phyloP scores from a whole-genome alignment of 805 yeast species.

The Candida patagonica region DNA sequence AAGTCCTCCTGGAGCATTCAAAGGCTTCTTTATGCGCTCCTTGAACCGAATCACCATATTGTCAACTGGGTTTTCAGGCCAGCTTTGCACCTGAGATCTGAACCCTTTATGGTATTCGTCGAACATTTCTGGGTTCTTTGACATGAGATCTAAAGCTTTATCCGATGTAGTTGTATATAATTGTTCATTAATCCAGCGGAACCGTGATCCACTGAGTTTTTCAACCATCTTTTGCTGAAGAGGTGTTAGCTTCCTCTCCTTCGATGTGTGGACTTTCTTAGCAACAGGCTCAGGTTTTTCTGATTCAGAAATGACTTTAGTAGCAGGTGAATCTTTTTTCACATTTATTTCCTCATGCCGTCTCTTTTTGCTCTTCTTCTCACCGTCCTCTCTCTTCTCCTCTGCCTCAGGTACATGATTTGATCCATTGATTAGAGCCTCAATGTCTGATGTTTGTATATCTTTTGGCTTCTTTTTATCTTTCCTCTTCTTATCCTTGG shows the following conservation, averaged over 20 bases:
- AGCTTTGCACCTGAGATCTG: slow-evolving; percentile 84
- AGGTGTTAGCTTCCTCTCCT: slow-evolving; percentile 18
- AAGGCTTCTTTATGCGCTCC: slow-evolving; percentile 40
- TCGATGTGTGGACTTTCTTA: slow-evolving; percentile 1
- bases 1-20: slow-evolving; percentile 92
- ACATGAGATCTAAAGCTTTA: slow-evolving; percentile 62
- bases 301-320: not conserved
- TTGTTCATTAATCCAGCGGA: slow-evolving; percentile 97
- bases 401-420: slow-evolving; percentile 11
- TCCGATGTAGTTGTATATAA: slow-evolving; percentile 80
- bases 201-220: slow-evolving; percentile 87
- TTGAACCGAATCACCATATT: slow-evolving; percentile 69
- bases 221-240: slow-evolving; percentile 89
- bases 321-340: slow-evolving; percentile 1
- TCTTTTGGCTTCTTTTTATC: slow-evolving; percentile 20
- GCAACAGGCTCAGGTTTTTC: slow-evolving; percentile 10
- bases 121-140: slow-evolving; percentile 77
- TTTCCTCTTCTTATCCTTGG: slow-evolving; percentile 19
- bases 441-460: slow-evolving; percentile 13
- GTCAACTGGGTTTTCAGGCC: slow-evolving; percentile 99
- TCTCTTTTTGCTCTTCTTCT: slow-evolving; percentile 12
- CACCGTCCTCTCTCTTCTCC: slow-evolving; percentile 8
- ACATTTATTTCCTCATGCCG: slow-evolving; percentile 18
- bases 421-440: slow-evolving; percentile 12
- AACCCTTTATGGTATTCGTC: slow-evolving; percentile 95